Conservation (phyloP, 2,329 filamentous ascomycete genomes). For the Fusarium sp. region DNA sequence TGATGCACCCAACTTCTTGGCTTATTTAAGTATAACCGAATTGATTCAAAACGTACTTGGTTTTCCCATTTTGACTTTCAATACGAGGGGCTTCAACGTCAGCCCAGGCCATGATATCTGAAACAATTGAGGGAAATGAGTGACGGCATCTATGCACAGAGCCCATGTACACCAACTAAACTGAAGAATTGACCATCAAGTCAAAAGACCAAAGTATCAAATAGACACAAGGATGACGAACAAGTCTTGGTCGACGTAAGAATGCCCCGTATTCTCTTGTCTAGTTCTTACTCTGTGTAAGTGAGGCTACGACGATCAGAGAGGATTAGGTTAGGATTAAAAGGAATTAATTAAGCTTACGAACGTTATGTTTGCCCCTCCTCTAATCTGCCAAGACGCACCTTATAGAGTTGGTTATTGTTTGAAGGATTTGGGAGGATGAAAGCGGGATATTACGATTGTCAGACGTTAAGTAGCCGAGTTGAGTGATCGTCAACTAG, state of each 20-base stretch:
- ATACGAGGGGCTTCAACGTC: slow-evolving; percentile 8
- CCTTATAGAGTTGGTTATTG: neutral
- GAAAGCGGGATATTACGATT: slow-evolving; percentile 26
- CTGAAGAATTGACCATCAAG: neutral
- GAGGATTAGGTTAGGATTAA: neutral
- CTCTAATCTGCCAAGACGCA: slow-evolving; percentile 3
- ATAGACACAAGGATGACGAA: slow-evolving; percentile 9
- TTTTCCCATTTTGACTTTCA: slow-evolving; percentile 1
- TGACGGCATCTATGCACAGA: slow-evolving; percentile 16
- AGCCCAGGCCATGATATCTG: slow-evolving; percentile 10
- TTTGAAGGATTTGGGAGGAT: slow-evolving; percentile 13
- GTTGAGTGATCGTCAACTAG: slow-evolving; percentile 23
- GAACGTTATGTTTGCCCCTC: neutral
- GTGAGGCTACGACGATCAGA: neutral
- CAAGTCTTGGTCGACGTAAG: slow-evolving; percentile 3
- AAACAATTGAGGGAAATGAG: slow-evolving; percentile 28
- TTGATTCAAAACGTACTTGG: neutral
- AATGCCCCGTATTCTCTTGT: neutral
- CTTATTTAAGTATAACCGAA: neutral
- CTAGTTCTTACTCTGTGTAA: slow-evolving; percentile 2
- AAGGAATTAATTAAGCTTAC: neutral
- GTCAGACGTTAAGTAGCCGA: slow-evolving; percentile 22
- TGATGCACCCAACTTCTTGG: no score
- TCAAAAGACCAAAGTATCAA: slow-evolving; percentile 7
- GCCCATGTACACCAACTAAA: neutral